Conservation (phyloP, 2,329 filamentous ascomycete genomes). For the Pyrenochaeta sp. region DNA sequence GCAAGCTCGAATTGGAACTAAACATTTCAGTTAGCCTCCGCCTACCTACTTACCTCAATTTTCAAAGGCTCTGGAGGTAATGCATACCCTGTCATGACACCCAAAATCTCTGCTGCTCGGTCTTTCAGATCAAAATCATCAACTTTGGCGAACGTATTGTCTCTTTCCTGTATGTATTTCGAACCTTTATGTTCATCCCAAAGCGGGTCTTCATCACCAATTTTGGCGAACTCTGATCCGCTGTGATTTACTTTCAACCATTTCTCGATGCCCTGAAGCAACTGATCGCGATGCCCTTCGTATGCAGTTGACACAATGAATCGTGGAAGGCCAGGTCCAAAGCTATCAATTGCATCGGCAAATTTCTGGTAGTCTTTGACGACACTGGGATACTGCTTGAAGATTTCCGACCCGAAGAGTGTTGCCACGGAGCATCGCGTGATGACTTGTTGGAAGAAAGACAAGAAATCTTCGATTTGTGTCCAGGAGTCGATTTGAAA, state of each 20-base stretch:
- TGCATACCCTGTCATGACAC: conserved; percentile 35
- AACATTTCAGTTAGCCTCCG: conserved; percentile 9
- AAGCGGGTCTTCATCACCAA: conserved; percentile 14
- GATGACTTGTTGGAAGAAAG: conserved; percentile 38
- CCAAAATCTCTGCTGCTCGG: conserved; percentile 31
- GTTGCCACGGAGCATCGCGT: conserved; percentile 33
- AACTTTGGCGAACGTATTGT: conserved; percentile 16
- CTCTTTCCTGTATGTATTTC: conserved; percentile 31
- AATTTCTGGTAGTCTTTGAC: conserved; percentile 39
- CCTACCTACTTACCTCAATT: neutral
- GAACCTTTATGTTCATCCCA: conserved; percentile 33
- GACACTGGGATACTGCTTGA: conserved; percentile 35
- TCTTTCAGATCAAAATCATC: conserved; percentile 15
- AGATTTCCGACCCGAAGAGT: conserved; percentile 33
- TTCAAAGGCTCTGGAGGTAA: too few species aligned
- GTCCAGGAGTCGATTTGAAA: conserved; percentile 40
- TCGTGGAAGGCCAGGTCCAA: conserved; percentile 26
- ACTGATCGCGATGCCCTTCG: conserved; percentile 23
- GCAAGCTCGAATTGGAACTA: conserved; percentile 25
- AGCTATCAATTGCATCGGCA: conserved; percentile 25
- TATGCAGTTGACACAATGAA: conserved; percentile 23
- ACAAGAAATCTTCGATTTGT: conserved; percentile 41
- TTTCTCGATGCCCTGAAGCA: conserved; percentile 28
- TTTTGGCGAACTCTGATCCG: conserved; percentile 24
- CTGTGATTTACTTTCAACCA: conserved; percentile 30